Evolutionary conservation across 139 green algal genomes (phyloP).

Genomic region (Desmodesmus armatus): DNA sequence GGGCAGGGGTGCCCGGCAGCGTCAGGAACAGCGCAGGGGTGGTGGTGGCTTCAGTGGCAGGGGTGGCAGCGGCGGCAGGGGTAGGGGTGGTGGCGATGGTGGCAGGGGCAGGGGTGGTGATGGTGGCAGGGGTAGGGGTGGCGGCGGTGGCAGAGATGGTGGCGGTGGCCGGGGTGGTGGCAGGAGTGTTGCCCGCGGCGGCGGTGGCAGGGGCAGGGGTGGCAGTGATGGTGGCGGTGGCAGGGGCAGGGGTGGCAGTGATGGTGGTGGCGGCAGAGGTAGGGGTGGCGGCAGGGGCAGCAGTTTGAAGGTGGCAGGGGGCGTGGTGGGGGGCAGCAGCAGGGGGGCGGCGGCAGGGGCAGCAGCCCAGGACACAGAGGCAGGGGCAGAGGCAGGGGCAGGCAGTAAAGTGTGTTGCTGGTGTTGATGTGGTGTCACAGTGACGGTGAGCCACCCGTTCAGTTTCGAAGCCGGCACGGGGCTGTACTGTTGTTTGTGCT

Average conservation of each 20-base stretch:
- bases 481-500: not conserved
- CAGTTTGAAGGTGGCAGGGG: not conserved
- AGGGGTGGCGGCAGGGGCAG: not conserved
- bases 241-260: not conserved
- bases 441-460: not conserved
- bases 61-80: not conserved
- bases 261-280: not conserved
- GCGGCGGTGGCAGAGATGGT: not conserved
- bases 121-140: not conserved
- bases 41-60: not conserved
- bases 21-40: not conserved
- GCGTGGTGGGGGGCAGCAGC: no score
- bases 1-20: conserved; percentile 1
- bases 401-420: not conserved
- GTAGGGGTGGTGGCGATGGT: not conserved
- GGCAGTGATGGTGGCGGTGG: no score
- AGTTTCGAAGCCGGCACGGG: not conserved
- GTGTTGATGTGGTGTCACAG: not conserved
- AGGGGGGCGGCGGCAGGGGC: not conserved
- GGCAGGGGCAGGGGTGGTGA: not conserved
- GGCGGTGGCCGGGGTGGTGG: not conserved
- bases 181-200: not conserved
- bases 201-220: not conserved
- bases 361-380: not conserved
- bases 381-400: not conserved